Percentiles rank a stretch among this genome's conserved stretches.
phyloP scores from a whole-genome alignment of 1,139 yeast species.

The Suhomyces guaymorum region DNA sequence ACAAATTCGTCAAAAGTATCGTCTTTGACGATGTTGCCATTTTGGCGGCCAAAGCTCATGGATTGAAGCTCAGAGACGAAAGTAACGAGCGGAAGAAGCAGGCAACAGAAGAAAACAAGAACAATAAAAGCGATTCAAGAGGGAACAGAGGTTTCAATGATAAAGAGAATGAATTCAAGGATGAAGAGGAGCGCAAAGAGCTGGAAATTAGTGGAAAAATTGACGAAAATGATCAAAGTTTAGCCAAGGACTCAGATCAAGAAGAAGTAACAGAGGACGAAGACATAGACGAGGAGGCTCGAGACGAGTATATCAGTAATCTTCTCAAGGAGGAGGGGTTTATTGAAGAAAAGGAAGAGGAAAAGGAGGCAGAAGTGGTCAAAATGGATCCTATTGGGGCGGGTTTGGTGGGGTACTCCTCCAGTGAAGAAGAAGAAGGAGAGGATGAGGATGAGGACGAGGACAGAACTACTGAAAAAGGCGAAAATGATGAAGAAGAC shows the following conservation, averaged over 20 bases:
- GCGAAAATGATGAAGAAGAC: constrained; percentile 7
- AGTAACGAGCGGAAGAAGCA: constrained; percentile 3
- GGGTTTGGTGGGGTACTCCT: constrained; percentile 11
- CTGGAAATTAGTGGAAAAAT: too few relatives aligned
- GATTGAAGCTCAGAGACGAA: constrained; percentile 20
- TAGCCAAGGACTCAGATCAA: too few relatives aligned
- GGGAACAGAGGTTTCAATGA: too few relatives aligned
- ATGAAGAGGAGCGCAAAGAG: constrained; percentile 5
- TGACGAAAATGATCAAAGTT: too few relatives aligned
- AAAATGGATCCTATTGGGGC: not conserved
- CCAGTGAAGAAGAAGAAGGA: constrained; percentile 15
- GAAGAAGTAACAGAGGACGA: too few relatives aligned
- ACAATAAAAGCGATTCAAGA: constrained; percentile 6
- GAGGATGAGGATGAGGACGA: constrained; percentile 7
- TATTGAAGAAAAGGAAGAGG: constrained; percentile 4
- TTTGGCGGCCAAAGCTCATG: constrained; percentile 34
- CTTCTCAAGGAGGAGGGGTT: constrained; percentile 24
- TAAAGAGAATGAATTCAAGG: too few relatives aligned
- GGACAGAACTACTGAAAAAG: constrained; percentile 9
- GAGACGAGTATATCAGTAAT: constrained; percentile 18
- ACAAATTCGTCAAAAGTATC: constrained; percentile 21
- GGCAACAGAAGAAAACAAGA: constrained; percentile 6
- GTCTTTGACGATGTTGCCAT: constrained; percentile 35
- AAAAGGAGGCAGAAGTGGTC: not conserved
- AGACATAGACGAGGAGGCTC: constrained; percentile 11